Percentiles rank a stretch among this genome's conserved stretches.
Conservation (phyloP, 2,329 filamentous ascomycete genomes). For the Paraconiothyrium brasiliense region DNA sequence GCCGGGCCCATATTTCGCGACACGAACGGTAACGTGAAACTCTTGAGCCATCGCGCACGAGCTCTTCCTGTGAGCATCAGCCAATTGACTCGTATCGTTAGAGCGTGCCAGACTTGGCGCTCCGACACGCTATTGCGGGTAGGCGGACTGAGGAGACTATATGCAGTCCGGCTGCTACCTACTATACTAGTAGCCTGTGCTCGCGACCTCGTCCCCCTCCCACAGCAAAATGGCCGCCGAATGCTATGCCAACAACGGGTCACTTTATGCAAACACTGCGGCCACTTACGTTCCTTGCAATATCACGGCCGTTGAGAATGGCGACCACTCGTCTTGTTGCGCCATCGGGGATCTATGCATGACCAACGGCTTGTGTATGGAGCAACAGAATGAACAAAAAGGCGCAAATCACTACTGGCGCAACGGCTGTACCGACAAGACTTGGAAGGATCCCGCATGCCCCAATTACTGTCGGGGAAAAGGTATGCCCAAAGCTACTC, state of each 20-base stretch:
- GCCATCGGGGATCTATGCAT: constrained; percentile 20
- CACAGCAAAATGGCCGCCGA: constrained; percentile 3
- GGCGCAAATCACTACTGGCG: constrained; percentile 23
- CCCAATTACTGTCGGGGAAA: constrained; percentile 16
- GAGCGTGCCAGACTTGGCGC: constrained; percentile 8
- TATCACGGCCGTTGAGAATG: constrained; percentile 21
- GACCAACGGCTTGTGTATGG: constrained; percentile 24
- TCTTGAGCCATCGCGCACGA: constrained; percentile 3
- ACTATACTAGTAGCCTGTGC: background rate
- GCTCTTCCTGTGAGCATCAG: background rate
- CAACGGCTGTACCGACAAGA: constrained; percentile 23
- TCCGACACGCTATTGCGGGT: background rate
- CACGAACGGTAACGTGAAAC: constrained; percentile 10
- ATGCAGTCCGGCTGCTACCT: constrained; percentile 1
- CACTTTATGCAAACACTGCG: constrained; percentile 7
- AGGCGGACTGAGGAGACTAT: constrained; percentile 3
- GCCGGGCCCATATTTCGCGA: background rate
- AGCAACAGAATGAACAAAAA: background rate
- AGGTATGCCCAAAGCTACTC: constrained; percentile 6
- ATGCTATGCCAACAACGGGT: constrained; percentile 14
- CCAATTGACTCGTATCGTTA: background rate
- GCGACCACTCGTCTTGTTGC: constrained; percentile 23
- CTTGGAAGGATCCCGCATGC: constrained; percentile 21
- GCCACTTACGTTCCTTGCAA: constrained; percentile 24
- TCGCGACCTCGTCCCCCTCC: background rate